These are phyloP conservation scores for Cucurbita argyrosperma DNA, from an alignment of 306 rosid genomes.

Conservation along the genomic window DNA sequence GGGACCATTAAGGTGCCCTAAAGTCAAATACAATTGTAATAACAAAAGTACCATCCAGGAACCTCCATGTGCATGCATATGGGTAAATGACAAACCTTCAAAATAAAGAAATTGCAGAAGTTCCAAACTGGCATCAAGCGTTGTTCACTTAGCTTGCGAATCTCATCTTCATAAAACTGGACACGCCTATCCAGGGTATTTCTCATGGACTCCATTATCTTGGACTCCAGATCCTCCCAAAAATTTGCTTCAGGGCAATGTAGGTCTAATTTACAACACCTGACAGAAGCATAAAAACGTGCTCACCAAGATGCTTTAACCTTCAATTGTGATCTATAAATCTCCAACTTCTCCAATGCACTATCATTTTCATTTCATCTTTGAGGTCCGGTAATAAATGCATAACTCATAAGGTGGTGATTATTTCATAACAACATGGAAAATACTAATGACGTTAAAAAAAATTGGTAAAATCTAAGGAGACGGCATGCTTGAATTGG, in stretches of 20 bases:
- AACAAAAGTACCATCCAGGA: neutral
- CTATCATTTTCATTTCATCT: neutral
- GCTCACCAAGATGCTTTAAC: neutral
- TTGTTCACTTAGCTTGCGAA: constrained; percentile 94
- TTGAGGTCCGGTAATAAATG: neutral
- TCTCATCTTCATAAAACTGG: constrained; percentile 96
- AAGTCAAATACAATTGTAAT: neutral
- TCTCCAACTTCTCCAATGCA: neutral
- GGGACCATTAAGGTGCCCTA: neutral
- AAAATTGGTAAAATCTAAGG: neutral
- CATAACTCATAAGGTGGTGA: neutral
- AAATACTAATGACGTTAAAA: neutral
- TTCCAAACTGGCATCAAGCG: constrained; percentile 98
- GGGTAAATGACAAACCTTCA: constrained; percentile 55
- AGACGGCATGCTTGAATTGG: neutral
- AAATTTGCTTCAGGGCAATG: constrained; percentile 72
- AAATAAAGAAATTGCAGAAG: constrained; percentile 91
- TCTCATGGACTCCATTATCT: constrained; percentile 77
- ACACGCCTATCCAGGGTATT: constrained; percentile 94
- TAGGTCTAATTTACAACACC: constrained; percentile 91
- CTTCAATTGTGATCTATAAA: neutral
- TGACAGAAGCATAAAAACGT: constrained; percentile 18
- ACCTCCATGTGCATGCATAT: constrained; percentile 13
- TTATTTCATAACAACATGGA: neutral
- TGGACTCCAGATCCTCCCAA: constrained; percentile 94